A percentile compares a stretch with the other conserved stretches of the same genome.
Conservation (phyloP, 306 rosid species). For the Astragalus glycyphyllos region DNA sequence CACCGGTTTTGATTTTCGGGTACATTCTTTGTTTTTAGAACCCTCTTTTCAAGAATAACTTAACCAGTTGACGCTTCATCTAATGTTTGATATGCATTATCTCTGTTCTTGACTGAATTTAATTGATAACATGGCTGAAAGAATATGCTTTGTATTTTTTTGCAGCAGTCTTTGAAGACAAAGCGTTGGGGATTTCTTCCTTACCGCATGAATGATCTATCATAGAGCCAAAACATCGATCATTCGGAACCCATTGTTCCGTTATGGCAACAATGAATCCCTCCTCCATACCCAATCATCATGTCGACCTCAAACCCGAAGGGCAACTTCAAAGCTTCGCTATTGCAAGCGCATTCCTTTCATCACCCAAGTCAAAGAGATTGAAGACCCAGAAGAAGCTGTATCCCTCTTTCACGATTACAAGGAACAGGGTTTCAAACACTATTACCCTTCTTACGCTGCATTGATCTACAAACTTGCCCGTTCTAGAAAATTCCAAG, state of each 20-base stretch:
- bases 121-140: constrained; percentile 17
- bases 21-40: background rate
- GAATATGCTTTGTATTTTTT: constrained; percentile 14
- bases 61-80: background rate
- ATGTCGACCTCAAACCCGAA: constrained; percentile 15
- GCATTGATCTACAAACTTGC: constrained; percentile 84
- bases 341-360: constrained; percentile 61
- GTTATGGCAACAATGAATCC: constrained; percentile 7
- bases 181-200: background rate
- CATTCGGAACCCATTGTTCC: constrained; percentile 35
- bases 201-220: constrained; percentile 45
- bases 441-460: constrained; percentile 85
- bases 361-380: constrained; percentile 60
- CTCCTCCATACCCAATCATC: constrained; percentile 1
- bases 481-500: constrained; percentile 67
- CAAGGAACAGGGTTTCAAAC: constrained; percentile 64
- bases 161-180: constrained; percentile 59
- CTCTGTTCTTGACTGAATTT: background rate
- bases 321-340: constrained; percentile 42
- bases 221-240: constrained; percentile 37
- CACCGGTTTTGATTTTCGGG: background rate
- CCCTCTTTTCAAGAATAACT: background rate
- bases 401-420: constrained; percentile 66
- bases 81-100: background rate
- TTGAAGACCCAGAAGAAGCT: constrained; percentile 66